phyloP scores from a whole-genome alignment of 768 basidiomycete species.

The Rhodotorula sphaerocarpa region DNA sequence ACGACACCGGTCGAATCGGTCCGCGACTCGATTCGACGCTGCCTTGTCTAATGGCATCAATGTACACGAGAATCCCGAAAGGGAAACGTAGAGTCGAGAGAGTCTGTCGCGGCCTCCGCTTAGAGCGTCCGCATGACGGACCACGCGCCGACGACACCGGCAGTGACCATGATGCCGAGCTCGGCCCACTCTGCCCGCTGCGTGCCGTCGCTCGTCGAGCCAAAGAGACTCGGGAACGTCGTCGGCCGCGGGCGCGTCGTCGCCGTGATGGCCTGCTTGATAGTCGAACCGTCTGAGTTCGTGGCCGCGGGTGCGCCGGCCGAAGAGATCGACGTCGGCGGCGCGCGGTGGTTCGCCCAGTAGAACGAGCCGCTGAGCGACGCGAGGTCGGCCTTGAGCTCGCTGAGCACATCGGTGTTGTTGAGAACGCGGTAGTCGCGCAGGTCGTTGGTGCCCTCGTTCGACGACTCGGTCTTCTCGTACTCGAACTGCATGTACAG shows the following conservation, averaged over 20 bases:
- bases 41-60: neutral
- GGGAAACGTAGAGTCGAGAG: no score
- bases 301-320: conserved; percentile 28
- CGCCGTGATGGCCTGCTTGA: conserved; percentile 31
- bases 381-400: conserved; percentile 29
- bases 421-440: conserved; percentile 40
- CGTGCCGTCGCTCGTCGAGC: conserved; percentile 22
- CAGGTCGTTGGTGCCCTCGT: conserved; percentile 22
- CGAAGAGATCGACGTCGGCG: conserved; percentile 30
- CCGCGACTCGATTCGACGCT: neutral
- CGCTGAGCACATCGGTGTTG: conserved; percentile 30
- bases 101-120: neutral
- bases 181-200: conserved; percentile 28
- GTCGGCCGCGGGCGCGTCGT: conserved; percentile 32
- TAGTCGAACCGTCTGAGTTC: conserved; percentile 26
- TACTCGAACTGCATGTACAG: conserved; percentile 42
- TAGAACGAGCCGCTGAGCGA: conserved; percentile 29
- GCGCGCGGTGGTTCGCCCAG: conserved; percentile 33
- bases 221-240: conserved; percentile 33
- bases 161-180: conserved; percentile 22
- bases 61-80: neutral
- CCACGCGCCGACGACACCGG: conserved; percentile 26
- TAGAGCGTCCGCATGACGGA: conserved; percentile 33
- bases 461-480: conserved; percentile 38
- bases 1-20: neutral